A percentile compares a stretch with the other conserved stretches of the same genome.
These are phyloP conservation scores for Verticillium longisporum DNA, from an alignment of 2,329 filamentous ascomycete species.

Conservation along the genomic window DNA sequence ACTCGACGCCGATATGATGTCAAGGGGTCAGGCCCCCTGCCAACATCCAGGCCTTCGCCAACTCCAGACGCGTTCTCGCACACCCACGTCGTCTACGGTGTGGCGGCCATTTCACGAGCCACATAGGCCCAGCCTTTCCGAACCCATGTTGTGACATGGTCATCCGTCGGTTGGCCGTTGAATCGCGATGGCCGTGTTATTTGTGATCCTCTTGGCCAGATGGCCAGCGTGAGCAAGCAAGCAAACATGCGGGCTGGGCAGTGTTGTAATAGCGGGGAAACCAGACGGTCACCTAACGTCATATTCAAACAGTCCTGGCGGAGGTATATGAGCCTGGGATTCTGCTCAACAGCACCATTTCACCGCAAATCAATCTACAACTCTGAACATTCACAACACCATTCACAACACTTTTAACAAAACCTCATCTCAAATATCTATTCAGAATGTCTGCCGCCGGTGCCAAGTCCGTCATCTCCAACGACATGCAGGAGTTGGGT, in stretches of 20 bases:
- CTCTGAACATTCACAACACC: background rate
- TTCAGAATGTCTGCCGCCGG: constrained; percentile 25
- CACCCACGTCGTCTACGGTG: background rate
- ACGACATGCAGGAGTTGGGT: constrained; percentile 32
- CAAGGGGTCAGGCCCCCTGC: background rate
- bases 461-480: constrained; percentile 29
- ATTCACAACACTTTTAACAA: background rate
- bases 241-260: background rate
- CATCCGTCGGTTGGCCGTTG: background rate
- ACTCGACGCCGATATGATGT: background rate
- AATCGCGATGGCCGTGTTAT: background rate
- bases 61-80: background rate
- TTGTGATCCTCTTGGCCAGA: background rate
- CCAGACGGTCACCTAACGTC: background rate
- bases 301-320: background rate
- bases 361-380: too few species aligned
- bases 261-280: too few species aligned
- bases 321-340: background rate
- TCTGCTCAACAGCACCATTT: background rate
- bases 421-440: background rate
- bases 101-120: background rate
- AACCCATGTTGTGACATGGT: background rate
- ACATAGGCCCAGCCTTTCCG: background rate
- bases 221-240: background rate
- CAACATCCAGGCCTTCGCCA: background rate